Evolutionary conservation across 257 asterid genomes (phyloP).

Genomic region (Fraxinus anomala): DNA sequence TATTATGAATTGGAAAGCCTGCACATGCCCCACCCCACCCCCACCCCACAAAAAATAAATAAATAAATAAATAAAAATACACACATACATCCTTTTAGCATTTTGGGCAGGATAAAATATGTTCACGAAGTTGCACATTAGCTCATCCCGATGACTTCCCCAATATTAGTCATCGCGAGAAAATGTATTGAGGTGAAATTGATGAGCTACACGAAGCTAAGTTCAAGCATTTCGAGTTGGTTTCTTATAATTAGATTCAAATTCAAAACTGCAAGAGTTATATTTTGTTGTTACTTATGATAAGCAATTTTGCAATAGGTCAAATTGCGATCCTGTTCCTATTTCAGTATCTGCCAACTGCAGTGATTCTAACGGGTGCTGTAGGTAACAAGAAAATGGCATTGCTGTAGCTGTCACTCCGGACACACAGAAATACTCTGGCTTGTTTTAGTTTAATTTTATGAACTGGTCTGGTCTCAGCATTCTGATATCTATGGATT

Average conservation of each 20-base stretch:
- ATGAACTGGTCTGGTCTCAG: neutral
- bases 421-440: neutral
- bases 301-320: neutral
- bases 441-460: constrained; percentile 1
- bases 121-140: neutral
- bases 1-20: neutral
- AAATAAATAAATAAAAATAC: too few species aligned
- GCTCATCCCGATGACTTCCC: neutral
- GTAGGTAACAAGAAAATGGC: neutral
- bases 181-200: neutral
- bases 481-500: neutral
- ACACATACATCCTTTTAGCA: neutral
- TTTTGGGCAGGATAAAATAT: too few species aligned
- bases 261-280: neutral
- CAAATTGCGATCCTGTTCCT: neutral
- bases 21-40: neutral
- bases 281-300: neutral
- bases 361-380: neutral
- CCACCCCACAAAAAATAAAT: too few species aligned
- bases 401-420: neutral
- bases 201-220: neutral
- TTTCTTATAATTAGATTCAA: neutral
- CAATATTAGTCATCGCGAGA: neutral
- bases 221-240: neutral
- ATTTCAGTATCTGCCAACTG: neutral